These are phyloP conservation scores for Entophlyctis helioformis DNA, from an alignment of 192 early-diverging fungal genomes.

Conservation along the genomic window DNA sequence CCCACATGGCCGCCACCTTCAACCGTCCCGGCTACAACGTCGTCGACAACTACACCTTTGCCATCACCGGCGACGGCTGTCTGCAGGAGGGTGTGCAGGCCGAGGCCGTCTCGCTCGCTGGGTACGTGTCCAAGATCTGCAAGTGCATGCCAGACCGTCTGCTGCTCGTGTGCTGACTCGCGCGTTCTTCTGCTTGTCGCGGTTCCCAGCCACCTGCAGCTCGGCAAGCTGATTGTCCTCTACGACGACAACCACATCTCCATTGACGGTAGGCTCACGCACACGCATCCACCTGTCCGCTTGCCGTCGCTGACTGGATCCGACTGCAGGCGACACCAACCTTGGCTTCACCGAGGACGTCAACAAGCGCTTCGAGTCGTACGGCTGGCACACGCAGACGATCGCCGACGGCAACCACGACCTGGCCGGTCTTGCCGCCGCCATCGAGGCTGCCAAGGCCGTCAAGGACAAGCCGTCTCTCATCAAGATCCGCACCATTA, in stretches of 20 bases:
- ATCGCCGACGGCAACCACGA: slow-evolving; percentile 76
- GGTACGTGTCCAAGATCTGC: slow-evolving; percentile 25
- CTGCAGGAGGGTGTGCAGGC: slow-evolving; percentile 93
- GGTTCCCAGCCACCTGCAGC: slow-evolving; percentile 37
- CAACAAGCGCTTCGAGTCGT: slow-evolving; percentile 72
- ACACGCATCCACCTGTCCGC: no score
- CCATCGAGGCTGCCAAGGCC: slow-evolving; percentile 69
- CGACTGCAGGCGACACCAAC: slow-evolving; percentile 27
- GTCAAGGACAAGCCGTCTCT: slow-evolving; percentile 82
- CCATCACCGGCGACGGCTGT: slow-evolving; percentile 90
- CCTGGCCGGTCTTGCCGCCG: slow-evolving; percentile 51
- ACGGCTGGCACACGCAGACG: slow-evolving; percentile 81
- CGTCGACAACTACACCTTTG: slow-evolving; percentile 76
- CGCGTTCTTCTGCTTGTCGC: slow-evolving; percentile 4
- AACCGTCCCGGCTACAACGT: slow-evolving; percentile 79
- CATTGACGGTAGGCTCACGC: slow-evolving; percentile 94
- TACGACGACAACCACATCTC: slow-evolving; percentile 97
- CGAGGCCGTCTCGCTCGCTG: slow-evolving; percentile 87
- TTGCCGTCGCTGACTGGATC: slow-evolving; percentile 5
- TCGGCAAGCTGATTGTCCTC: slow-evolving; percentile 87
- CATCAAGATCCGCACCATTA: slow-evolving; percentile 83
- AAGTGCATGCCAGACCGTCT: not conserved
- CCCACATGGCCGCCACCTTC: slow-evolving; percentile 80
- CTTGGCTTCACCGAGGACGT: slow-evolving; percentile 88
- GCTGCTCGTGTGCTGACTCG: not conserved